phyloP scores from a whole-genome alignment of 768 basidiomycete genomes.

The Daedaleopsis nitida region DNA sequence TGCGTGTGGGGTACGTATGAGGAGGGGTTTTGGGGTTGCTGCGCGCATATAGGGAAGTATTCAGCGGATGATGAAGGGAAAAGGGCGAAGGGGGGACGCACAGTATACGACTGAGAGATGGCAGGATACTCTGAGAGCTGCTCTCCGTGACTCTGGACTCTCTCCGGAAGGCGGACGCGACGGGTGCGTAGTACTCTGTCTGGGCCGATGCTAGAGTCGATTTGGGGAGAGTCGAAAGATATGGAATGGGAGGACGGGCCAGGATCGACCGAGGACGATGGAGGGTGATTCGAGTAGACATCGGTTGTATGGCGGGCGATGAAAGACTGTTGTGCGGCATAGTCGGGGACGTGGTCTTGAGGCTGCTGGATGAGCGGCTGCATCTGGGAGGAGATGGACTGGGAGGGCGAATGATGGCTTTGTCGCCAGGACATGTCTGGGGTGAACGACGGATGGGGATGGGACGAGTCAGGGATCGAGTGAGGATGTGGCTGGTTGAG shows the following conservation, averaged over 20 bases:
- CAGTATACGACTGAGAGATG: conserved; percentile 9
- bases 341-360: conserved; percentile 22
- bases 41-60: conserved; percentile 15
- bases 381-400: conserved; percentile 19
- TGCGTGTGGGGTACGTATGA: conserved; percentile 6
- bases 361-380: conserved; percentile 23
- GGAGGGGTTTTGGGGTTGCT: conserved; percentile 11
- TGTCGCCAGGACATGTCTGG: conserved; percentile 27
- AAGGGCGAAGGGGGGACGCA: conserved; percentile 4
- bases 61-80: background rate
- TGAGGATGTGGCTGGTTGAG: conserved; percentile 16
- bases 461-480: conserved; percentile 22
- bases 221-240: conserved; percentile 35
- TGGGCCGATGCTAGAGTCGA: conserved; percentile 56
- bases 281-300: conserved; percentile 13
- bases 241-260: conserved; percentile 8
- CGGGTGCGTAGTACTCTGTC: conserved; percentile 46
- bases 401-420: conserved; percentile 20
- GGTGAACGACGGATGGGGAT: conserved; percentile 16
- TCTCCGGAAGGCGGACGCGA: conserved; percentile 10
- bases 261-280: conserved; percentile 16
- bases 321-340: conserved; percentile 23
- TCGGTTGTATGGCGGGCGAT: conserved; percentile 9
- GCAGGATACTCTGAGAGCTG: conserved; percentile 11
- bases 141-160: conserved; percentile 16